Conservation (phyloP, 108 stramenopile genomes). For the Fragilariopsis cylindrus region DNA sequence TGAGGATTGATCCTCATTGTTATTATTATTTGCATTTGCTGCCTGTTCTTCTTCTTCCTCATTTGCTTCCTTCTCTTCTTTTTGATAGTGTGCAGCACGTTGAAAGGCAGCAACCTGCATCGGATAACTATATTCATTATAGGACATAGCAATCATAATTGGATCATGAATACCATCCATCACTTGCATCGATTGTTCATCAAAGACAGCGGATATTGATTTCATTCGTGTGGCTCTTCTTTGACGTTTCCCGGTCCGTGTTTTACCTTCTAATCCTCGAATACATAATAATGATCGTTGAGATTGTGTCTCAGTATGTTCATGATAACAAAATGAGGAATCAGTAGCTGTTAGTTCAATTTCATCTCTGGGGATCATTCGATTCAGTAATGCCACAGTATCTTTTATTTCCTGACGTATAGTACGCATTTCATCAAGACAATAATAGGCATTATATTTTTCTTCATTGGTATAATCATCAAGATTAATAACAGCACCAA, state of each 20-base stretch:
- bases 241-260: neutral
- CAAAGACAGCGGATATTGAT: neutral
- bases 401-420: slow-evolving; percentile 10
- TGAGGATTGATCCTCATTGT: too few relatives aligned
- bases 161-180: slow-evolving; percentile 13
- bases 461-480: neutral
- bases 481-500: slow-evolving; percentile 2
- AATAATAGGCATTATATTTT: neutral
- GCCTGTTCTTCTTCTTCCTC: neutral
- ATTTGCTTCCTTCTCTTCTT: neutral
- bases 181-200: slow-evolving; percentile 13
- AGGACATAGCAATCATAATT: slow-evolving; percentile 8
- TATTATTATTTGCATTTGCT: neutral
- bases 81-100: neutral
- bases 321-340: too few relatives aligned
- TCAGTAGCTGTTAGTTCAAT: neutral
- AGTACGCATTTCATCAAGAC: neutral
- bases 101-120: slow-evolving; percentile 4
- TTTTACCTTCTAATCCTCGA: slow-evolving; percentile 6
- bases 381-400: neutral
- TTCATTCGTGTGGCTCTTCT: neutral
- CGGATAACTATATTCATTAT: neutral
- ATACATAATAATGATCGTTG: neutral
- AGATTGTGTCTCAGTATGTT: too few relatives aligned
- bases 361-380: neutral